phyloP scores from a whole-genome alignment of 306 rosid species.

The Malus asiatica region DNA sequence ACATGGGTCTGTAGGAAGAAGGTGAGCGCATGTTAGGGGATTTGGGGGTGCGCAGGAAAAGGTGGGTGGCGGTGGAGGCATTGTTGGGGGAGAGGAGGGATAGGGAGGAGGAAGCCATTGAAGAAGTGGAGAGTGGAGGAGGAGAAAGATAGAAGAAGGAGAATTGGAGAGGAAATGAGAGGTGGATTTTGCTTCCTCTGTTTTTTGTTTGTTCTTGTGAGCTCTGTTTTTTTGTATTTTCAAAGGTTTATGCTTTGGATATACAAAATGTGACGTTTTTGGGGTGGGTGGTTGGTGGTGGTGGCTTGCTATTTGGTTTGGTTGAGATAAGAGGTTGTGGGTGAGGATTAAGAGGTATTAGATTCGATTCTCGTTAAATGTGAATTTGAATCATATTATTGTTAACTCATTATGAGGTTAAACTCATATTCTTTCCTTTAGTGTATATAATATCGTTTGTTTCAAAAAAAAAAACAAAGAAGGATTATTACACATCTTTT shows the following conservation, averaged over 20 bases:
- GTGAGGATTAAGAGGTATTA: neutral
- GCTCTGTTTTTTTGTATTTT: neutral
- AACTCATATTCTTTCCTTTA: fast-evolving
- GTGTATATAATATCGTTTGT: too few species aligned
- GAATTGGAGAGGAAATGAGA: neutral
- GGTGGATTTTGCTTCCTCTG: neutral
- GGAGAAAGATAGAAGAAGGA: neutral
- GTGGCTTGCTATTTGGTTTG: neutral
- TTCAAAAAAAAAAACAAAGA: too few species aligned
- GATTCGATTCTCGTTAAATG: fast-evolving
- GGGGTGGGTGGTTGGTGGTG: neutral
- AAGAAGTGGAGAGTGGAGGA: neutral
- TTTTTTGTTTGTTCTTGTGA: neutral
- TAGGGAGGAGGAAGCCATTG: conserved; percentile 58
- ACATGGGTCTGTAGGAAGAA: conserved; percentile 6
- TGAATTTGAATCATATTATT: too few species aligned
- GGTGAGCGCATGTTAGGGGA: conserved; percentile 35
- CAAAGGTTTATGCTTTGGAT: neutral
- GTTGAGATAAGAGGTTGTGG: neutral
- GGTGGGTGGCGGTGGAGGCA: conserved; percentile 35
- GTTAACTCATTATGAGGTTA: fast-evolving
- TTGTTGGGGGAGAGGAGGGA: conserved; percentile 47
- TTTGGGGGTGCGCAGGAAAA: conserved; percentile 39
- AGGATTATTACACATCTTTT: too few species aligned
- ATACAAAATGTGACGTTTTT: neutral